Conservation (phyloP, 495 filamentous ascomycete genomes). For the Zalerion maritima region DNA sequence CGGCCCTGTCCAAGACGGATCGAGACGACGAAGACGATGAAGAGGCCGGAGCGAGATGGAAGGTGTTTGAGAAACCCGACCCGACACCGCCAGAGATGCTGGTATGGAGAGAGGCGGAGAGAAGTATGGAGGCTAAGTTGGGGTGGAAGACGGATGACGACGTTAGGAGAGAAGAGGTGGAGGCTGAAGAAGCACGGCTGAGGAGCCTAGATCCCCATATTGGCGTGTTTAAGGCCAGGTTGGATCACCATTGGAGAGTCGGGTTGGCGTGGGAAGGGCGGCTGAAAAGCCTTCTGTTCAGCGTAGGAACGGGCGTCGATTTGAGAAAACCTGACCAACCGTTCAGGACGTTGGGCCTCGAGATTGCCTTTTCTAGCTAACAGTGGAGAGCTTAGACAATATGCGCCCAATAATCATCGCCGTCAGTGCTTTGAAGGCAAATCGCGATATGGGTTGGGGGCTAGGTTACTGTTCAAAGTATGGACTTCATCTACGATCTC, state of each 20-base stretch:
- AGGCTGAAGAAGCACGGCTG: slow-evolving; percentile 2
- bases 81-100: slow-evolving; percentile 12
- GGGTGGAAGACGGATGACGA: slow-evolving; percentile 36
- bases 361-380: slow-evolving; percentile 90
- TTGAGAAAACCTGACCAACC: slow-evolving; percentile 54
- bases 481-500: no score
- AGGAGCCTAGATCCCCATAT: slow-evolving; percentile 23
- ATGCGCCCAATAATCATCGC: no score
- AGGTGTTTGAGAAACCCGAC: slow-evolving; percentile 8
- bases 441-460: no score
- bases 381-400: no score
- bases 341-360: slow-evolving; percentile 65
- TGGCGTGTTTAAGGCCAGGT: slow-evolving; percentile 77
- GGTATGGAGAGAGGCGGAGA: no score
- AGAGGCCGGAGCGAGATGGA: slow-evolving; percentile 26
- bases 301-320: slow-evolving; percentile 68
- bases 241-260: slow-evolving; percentile 74
- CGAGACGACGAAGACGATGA: slow-evolving; percentile 23
- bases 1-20: slow-evolving; percentile 24
- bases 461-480: no score
- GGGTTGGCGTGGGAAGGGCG: slow-evolving; percentile 88
- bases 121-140: slow-evolving; percentile 40
- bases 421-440: no score
- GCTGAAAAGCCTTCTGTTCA: slow-evolving; percentile 84
- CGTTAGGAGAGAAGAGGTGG: slow-evolving; percentile 1